Evolutionary conservation across 768 basidiomycete genomes (phyloP), one percentile per base, ranked within the genome.

Genomic region (Suillus subalutaceus): DNA sequence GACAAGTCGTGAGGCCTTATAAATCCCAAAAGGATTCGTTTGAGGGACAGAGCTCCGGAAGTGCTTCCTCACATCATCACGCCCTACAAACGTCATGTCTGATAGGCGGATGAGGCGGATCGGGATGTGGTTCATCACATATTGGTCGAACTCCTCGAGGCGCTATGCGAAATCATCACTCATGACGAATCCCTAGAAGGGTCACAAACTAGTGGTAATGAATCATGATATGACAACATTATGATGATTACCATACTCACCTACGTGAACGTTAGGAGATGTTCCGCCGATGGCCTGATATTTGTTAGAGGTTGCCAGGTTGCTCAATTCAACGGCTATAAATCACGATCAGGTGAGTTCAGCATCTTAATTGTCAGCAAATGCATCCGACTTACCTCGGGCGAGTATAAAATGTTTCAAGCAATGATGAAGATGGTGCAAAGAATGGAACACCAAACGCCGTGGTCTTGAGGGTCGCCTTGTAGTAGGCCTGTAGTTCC

Each of bases 91-190:
- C 2, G 5, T 4, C 55, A 56, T 56, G 20, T 56, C 20, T 35
- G 55, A 56, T 35, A 56, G 32, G 20, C 55, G 32, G 20, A 56
- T 56, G 32, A 56, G 12, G 55, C 55, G 55, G 32, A 56, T 56
- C 1, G 55, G 55, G 6, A 56, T 56, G 20, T 56, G 55, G 12
- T 56, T 56, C 55, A 56, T 56, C 32, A 56, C 55, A 56, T 56
- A 56, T 56, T 56, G 55, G 20, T 56, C 55, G 32, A 35, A 56
- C 20, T 56, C 55, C 20, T 35, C 20, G 12, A 56, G 20, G 32
- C 55, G 32, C 12, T 1, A 20, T n/a, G 10, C 32, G 16, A 18
- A 18, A 53, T 32, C 16, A 53, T 32, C 16, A 53, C 30, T 30
- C 55, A 56, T 56, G 20, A 13, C 12, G 12, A 20, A 56, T 56